Evolutionary conservation across 768 basidiomycete species (phyloP), one percentile per base, ranked within the genome.

Genomic region (Lentinula sp.): DNA sequence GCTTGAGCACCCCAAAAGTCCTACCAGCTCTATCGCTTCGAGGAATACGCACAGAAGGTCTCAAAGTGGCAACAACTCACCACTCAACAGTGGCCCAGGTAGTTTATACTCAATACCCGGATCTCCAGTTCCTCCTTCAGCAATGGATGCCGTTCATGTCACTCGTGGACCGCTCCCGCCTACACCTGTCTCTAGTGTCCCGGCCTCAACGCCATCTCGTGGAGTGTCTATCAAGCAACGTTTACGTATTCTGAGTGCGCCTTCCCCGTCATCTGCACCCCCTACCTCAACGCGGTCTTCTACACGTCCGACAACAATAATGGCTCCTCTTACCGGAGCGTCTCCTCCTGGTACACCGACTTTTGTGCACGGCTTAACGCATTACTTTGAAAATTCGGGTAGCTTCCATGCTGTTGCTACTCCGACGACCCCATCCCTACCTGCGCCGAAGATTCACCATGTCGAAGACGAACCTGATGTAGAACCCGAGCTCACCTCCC

Each of bases 161-260:
- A 2, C 35, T 23, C 53, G 53, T 57, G 72, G 78, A 48, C 76
- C 82, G 48, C 70, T 80, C 5, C 81, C 82, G 6, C 75, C 78
- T 20, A 71, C 75, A 1, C 74, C 78, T 15, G 43, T 65, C 32
- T 67, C 62, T 35, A 35, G 15, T 41, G 23, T 5, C 20, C 67
- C 63, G 7, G 63, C 62, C 54, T 65, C 67, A 61, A 64, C 68
- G 36, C 61, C 64, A 9, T 65, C 67, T 6, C 74, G 77, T 6
- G 71, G 75, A 49, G 64, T 79, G 2, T 83, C 85, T 10, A 66
- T 90, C 65, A 84, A 80, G 65, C 83, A 83, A 63, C 86, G 90
- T 37, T 66, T 90, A 58, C 85, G 90, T 55, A 84, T 87, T 54
- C 79, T 85, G 55, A 90, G 87, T 67, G 78, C 86, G 3, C 86